phyloP scores from a whole-genome alignment of 108 stramenopile species.

The Epithemia pelagica region DNA sequence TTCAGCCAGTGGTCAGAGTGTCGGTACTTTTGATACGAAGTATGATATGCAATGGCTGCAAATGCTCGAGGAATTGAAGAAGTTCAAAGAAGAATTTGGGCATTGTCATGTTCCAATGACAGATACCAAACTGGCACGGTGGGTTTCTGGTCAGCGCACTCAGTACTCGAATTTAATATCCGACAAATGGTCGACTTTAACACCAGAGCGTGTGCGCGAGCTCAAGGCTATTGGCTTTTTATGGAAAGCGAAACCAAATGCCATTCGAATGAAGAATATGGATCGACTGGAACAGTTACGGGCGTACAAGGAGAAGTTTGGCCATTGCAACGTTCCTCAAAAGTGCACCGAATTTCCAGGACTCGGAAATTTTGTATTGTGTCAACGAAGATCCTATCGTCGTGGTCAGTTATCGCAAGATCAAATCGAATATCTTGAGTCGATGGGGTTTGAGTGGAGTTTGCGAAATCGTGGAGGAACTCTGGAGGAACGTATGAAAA shows the following conservation, averaged over 20 bases:
- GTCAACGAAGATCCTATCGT: not conserved
- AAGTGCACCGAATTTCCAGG: not conserved
- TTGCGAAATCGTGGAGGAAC: slow-evolving; percentile 10
- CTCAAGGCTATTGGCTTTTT: not conserved
- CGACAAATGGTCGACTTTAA: not conserved
- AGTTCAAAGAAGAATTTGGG: not conserved
- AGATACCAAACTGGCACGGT: not conserved
- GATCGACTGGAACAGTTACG: not conserved
- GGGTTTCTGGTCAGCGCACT: not conserved
- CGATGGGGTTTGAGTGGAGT: slow-evolving; percentile 7
- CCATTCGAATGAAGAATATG: not conserved
- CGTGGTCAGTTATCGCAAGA: not conserved
- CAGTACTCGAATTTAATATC: not conserved
- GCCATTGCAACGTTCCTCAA: not conserved
- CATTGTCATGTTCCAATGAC: not conserved
- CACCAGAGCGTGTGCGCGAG: not conserved
- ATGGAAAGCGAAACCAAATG: not conserved
- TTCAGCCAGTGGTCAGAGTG: not conserved
- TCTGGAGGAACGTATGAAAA: slow-evolving; percentile 9
- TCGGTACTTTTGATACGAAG: not conserved
- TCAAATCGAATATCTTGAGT: slow-evolving; percentile 2
- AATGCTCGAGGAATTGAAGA: not conserved
- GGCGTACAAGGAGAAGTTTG: not conserved
- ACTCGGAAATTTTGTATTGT: not conserved
- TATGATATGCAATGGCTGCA: not conserved